phyloP scores from a whole-genome alignment of 345 rosid species.

The Rhodamnia argentea region DNA sequence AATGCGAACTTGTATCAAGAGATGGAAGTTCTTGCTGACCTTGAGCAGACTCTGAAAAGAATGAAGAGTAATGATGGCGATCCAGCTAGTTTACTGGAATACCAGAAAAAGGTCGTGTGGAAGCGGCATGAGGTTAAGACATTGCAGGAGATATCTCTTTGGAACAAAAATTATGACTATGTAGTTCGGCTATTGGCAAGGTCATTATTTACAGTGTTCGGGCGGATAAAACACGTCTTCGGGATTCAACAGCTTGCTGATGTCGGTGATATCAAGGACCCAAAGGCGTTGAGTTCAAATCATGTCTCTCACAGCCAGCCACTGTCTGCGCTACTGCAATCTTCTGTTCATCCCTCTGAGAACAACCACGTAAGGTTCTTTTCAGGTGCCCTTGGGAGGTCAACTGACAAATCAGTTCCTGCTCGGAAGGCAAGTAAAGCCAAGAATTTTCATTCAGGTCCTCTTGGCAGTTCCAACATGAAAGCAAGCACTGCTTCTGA shows the following conservation, averaged over 20 bases:
- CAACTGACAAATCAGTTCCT: slow-evolving; percentile 33
- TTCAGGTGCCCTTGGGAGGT: slow-evolving; percentile 70
- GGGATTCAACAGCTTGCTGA: slow-evolving; percentile 39
- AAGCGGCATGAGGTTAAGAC: slow-evolving; percentile 80
- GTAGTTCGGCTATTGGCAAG: slow-evolving; percentile 59
- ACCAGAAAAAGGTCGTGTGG: slow-evolving; percentile 68
- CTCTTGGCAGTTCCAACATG: slow-evolving; percentile 42
- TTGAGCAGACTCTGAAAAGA: slow-evolving; percentile 69
- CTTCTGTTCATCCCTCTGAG: slow-evolving; percentile 46
- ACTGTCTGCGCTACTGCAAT: slow-evolving; percentile 49
- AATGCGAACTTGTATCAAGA: slow-evolving; percentile 80
- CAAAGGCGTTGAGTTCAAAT: slow-evolving; percentile 37
- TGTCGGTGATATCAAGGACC: slow-evolving; percentile 15
- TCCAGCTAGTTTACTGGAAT: slow-evolving; percentile 48
- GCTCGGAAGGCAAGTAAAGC: slow-evolving; percentile 26
- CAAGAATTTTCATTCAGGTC: slow-evolving; percentile 70
- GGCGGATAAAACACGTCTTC: slow-evolving; percentile 54
- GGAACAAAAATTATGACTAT: slow-evolving; percentile 83
- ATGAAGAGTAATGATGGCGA: slow-evolving; percentile 49
- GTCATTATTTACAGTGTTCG: slow-evolving; percentile 66
- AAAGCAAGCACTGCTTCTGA: slow-evolving; percentile 38
- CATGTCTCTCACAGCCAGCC: slow-evolving; percentile 52
- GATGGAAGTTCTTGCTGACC: slow-evolving; percentile 77
- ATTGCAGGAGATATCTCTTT: slow-evolving; percentile 63
- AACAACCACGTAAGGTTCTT: slow-evolving; percentile 49